Conservation (phyloP, 78 protist genomes). For the Dictyostelium firmibasis region DNA sequence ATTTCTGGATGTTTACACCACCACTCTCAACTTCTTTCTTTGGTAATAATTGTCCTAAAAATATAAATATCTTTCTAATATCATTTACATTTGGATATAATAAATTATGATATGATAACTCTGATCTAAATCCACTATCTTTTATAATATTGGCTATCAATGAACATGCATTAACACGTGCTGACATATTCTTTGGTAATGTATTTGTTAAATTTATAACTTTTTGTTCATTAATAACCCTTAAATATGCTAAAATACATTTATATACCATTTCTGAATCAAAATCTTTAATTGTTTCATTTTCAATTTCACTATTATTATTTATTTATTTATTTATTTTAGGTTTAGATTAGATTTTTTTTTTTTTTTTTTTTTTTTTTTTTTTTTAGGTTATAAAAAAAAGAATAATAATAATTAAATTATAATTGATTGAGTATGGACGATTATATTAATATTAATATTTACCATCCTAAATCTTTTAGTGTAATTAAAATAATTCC, state of each 20-base stretch:
- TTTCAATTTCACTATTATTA: slow-evolving; percentile 59
- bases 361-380: too few relatives aligned
- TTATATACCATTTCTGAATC: slow-evolving; percentile 70
- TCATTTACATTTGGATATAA: slow-evolving; percentile 83
- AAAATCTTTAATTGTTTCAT: slow-evolving; percentile 60
- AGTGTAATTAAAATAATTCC: slow-evolving; percentile 65
- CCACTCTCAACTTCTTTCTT: slow-evolving; percentile 26
- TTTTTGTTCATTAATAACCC: slow-evolving; percentile 57
- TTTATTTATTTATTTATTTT: too few relatives aligned
- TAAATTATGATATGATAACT: slow-evolving; percentile 79
- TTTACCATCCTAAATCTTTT: slow-evolving; percentile 79
- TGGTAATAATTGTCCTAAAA: slow-evolving; percentile 70
- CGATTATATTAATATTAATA: too few relatives aligned
- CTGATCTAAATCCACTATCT: slow-evolving; percentile 78
- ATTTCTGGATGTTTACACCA: background rate
- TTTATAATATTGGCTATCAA: slow-evolving; percentile 43
- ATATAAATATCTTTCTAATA: slow-evolving; percentile 66
- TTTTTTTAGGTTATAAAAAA: background rate
- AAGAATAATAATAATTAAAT: background rate
- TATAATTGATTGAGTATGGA: background rate
- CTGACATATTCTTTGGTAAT: slow-evolving; percentile 80
- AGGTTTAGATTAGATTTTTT: too few relatives aligned
- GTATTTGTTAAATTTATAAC: slow-evolving; percentile 55
- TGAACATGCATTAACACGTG: slow-evolving; percentile 62
- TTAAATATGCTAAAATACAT: slow-evolving; percentile 36